These are phyloP conservation scores for Penicillium cinerascens DNA, from an alignment of 495 filamentous ascomycete genomes.

Conservation along the genomic window DNA sequence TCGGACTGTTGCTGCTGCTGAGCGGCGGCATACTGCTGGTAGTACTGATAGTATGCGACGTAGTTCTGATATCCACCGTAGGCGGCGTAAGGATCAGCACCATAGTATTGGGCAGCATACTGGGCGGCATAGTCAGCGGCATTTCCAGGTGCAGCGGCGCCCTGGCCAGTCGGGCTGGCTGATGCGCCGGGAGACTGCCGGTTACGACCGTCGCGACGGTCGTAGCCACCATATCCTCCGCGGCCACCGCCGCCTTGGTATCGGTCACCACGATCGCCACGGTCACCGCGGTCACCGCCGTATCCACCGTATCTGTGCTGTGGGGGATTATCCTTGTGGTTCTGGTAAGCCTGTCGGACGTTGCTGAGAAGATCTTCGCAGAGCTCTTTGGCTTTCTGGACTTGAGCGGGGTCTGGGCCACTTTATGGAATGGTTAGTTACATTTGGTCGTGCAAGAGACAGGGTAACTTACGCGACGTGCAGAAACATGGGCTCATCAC, in stretches of 20 bases:
- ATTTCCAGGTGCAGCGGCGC: conserved; percentile 27
- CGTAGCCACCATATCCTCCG: conserved; percentile 33
- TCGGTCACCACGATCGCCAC: conserved; percentile 28
- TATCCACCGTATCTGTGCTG: conserved; percentile 62
- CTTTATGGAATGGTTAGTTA: conserved; percentile 48
- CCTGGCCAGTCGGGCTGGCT: conserved; percentile 33
- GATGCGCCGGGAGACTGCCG: conserved; percentile 38
- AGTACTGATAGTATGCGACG: conserved; percentile 64
- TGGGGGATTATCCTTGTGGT: conserved; percentile 79
- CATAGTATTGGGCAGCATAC: conserved; percentile 76
- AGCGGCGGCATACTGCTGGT: conserved; percentile 58
- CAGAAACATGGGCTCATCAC: conserved; percentile 91
- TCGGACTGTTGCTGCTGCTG: conserved; percentile 44
- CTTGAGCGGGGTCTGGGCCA: conserved; percentile 80
- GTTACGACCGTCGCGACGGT: conserved; percentile 31
- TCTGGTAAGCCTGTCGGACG: conserved; percentile 80
- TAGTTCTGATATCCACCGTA: conserved; percentile 87
- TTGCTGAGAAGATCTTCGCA: conserved; percentile 82
- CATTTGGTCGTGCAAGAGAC: not conserved
- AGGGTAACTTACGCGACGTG: conserved; percentile 73
- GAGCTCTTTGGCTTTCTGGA: conserved; percentile 81
- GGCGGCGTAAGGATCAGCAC: conserved; percentile 81
- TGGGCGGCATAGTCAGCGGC: conserved; percentile 67
- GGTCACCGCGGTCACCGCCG: conserved; percentile 29
- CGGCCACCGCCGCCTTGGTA: conserved; percentile 30